phyloP scores from a whole-genome alignment of 805 yeast genomes.

The Hanseniaspora thailandica region DNA sequence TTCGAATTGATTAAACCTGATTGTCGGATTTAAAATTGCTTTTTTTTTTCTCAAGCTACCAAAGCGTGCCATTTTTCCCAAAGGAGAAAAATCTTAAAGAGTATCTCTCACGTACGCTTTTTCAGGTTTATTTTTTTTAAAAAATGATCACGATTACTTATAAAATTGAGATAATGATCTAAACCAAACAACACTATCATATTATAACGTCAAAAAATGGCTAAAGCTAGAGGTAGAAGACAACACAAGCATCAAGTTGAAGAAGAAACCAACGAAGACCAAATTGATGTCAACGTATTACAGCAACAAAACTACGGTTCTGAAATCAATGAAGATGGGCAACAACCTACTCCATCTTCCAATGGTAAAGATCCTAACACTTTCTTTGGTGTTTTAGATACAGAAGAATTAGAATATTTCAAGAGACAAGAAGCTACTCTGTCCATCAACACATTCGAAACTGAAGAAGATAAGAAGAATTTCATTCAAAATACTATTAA shows the following conservation, averaged over 20 bases:
- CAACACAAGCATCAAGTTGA: constrained; percentile 25
- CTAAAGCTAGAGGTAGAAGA: constrained; percentile 36
- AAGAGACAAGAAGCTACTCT: constrained; percentile 83
- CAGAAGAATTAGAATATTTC: constrained; percentile 79
- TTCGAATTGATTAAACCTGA: background rate
- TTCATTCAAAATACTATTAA: constrained; percentile 70
- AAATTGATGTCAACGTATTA: constrained; percentile 20
- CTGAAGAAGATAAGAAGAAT: constrained; percentile 58
- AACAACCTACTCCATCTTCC: constrained; percentile 13
- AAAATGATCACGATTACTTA: background rate
- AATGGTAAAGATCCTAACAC: constrained; percentile 29
- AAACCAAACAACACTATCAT: background rate
- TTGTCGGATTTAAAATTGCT: background rate
- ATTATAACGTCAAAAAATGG: constrained; percentile 16
- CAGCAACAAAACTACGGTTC: constrained; percentile 16
- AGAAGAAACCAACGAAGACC: constrained; percentile 4
- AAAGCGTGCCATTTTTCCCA: background rate
- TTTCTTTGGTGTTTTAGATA: constrained; percentile 79
- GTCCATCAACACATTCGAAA: constrained; percentile 62
- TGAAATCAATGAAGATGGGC: constrained; percentile 17
- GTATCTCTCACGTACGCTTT: background rate
- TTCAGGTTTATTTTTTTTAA: background rate
- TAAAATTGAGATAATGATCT: background rate
- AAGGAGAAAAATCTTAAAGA: background rate
- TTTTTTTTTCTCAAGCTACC: background rate